phyloP scores from a whole-genome alignment of 371 early-diverging fungal genomes.

The Syncephalastrum contaminatum region DNA sequence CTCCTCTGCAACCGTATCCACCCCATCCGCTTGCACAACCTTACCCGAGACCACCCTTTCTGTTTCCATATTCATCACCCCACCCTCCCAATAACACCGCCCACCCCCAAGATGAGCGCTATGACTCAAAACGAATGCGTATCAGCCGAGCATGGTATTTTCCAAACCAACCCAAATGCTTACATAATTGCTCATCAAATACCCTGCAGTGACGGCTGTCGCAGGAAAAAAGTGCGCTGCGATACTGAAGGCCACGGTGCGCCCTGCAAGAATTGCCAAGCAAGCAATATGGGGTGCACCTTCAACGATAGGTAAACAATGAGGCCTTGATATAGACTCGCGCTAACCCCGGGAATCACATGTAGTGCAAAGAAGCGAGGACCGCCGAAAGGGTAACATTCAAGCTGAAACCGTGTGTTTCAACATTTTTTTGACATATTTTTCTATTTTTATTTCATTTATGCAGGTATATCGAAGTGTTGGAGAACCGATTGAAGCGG shows the following conservation, averaged over 20 bases:
- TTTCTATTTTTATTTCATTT: not conserved
- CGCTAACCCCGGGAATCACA: not conserved
- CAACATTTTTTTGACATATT: not conserved
- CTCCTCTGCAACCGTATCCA: slow-evolving; percentile 3
- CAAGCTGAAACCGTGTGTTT: not conserved
- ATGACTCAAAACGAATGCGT: slow-evolving; percentile 30
- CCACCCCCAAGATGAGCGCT: slow-evolving; percentile 4
- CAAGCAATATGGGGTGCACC: slow-evolving; percentile 22
- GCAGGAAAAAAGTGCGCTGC: slow-evolving; percentile 31
- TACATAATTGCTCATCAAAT: not conserved
- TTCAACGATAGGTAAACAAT: slow-evolving; percentile 26
- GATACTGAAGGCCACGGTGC: slow-evolving; percentile 15
- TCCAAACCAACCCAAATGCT: not conserved
- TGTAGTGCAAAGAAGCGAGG: slow-evolving; percentile 46
- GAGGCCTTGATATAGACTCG: not conserved
- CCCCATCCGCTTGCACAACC: slow-evolving; percentile 3
- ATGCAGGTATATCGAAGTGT: slow-evolving; percentile 58
- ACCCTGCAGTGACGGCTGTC: slow-evolving; percentile 20
- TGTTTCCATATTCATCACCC: not conserved
- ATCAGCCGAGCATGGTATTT: slow-evolving; percentile 46
- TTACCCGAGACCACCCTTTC: not conserved
- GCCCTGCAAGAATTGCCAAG: slow-evolving; percentile 19
- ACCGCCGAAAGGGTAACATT: slow-evolving; percentile 24
- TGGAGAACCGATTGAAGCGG: slow-evolving; percentile 64
- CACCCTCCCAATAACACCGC: not conserved